Conservation (phyloP, 208 protist genomes). For the Acanthamoeba healyi region DNA sequence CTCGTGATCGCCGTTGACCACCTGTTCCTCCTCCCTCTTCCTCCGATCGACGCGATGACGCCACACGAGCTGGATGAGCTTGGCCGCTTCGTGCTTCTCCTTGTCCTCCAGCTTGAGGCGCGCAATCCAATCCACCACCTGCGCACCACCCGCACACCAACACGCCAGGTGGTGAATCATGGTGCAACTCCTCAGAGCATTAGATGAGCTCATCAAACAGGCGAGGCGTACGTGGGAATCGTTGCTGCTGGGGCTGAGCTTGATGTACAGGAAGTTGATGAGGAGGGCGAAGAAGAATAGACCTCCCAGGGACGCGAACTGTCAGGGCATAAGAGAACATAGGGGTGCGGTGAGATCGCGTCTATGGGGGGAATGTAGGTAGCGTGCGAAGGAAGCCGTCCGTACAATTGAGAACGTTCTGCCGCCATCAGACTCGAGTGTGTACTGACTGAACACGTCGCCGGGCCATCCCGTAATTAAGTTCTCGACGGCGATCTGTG, state of each 20-base stretch:
- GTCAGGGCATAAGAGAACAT: not conserved
- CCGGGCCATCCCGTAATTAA: conserved; percentile 43
- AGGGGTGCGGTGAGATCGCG: too few relatives aligned
- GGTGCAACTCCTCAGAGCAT: too few relatives aligned
- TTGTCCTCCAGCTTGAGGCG: conserved; percentile 63
- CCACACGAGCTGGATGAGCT: conserved; percentile 63
- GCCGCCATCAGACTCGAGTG: not conserved
- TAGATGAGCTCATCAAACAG: too few relatives aligned
- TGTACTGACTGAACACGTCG: conserved; percentile 23
- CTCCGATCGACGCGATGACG: not conserved
- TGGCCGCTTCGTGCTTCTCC: conserved; percentile 13
- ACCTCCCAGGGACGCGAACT: conserved; percentile 21
- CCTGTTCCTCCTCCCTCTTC: not conserved
- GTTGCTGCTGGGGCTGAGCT: conserved; percentile 10
- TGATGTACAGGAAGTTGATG: conserved; percentile 54
- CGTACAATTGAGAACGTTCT: not conserved
- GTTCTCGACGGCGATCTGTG: not conserved
- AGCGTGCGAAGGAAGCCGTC: not conserved
- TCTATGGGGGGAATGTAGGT: too few relatives aligned
- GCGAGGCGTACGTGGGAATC: not conserved
- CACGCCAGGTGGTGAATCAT: not conserved
- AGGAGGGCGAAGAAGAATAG: conserved; percentile 62
- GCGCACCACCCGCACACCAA: not conserved
- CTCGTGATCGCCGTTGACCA: not conserved
- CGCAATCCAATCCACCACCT: conserved; percentile 63